Conservation (phyloP, 1,284 basidiomycete genomes). For the Sanguinoderma infundibulare region DNA sequence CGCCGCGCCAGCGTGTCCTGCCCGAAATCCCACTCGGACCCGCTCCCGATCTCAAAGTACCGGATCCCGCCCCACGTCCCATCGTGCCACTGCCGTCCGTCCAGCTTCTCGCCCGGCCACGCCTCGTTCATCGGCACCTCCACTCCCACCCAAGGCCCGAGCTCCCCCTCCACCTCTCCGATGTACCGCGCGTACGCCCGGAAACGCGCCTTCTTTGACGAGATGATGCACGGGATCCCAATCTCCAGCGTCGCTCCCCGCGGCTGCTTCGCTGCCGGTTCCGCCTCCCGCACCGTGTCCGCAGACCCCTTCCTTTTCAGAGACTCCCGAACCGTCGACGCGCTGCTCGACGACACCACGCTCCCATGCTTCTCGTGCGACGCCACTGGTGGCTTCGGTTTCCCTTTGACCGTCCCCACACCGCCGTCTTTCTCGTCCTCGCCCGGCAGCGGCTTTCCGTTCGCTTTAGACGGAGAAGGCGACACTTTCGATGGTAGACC, state of each 20-base stretch:
- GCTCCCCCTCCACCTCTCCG: constrained; percentile 79
- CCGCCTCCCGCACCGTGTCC: constrained; percentile 42
- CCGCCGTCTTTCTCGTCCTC: constrained; percentile 6
- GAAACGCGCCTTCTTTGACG: constrained; percentile 81
- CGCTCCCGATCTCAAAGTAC: constrained; percentile 75
- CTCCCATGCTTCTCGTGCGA: constrained; percentile 38
- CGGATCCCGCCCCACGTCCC: constrained; percentile 79
- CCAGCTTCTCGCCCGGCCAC: constrained; percentile 56
- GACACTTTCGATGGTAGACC: constrained; percentile 8
- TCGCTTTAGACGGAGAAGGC: constrained; percentile 12
- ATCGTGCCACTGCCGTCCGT: constrained; percentile 79
- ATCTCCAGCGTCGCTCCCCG: constrained; percentile 80
- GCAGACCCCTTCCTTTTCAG: constrained; percentile 41
- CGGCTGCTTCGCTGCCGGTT: constrained; percentile 31
- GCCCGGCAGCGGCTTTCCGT: constrained; percentile 15
- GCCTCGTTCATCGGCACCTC: constrained; percentile 77
- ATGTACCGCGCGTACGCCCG: constrained; percentile 89
- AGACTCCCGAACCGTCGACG: constrained; percentile 33
- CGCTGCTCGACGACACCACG: constrained; percentile 33
- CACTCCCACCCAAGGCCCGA: constrained; percentile 90
- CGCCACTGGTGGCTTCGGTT: constrained; percentile 26
- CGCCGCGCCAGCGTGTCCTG: constrained; percentile 44
- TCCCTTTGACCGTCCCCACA: constrained; percentile 31
- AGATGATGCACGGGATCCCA: constrained; percentile 92
- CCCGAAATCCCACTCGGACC: constrained; percentile 65